A percentile compares a stretch with the other conserved stretches of the same genome.
Conservation (phyloP, 768 basidiomycete genomes). For the Lactifluus hygrophoroides region DNA sequence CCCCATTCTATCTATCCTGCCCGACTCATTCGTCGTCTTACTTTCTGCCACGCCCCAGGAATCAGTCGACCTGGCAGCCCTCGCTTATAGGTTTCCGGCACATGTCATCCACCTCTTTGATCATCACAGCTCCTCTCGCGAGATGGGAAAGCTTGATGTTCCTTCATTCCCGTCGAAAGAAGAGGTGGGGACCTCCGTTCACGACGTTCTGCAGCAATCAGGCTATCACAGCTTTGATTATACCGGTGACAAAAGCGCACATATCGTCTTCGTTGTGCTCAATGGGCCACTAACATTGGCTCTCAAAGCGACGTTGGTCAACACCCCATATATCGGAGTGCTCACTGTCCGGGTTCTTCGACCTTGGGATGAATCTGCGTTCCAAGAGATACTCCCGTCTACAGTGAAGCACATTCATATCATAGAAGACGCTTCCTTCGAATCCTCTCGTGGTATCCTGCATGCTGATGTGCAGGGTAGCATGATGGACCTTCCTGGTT, state of each 20-base stretch:
- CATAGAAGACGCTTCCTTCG: conserved; percentile 66
- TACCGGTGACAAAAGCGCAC: conserved; percentile 53
- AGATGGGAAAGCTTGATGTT: conserved; percentile 50
- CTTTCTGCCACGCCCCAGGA: conserved; percentile 83
- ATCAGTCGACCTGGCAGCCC: conserved; percentile 62
- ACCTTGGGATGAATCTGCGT: conserved; percentile 68
- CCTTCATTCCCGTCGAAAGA: conserved; percentile 31
- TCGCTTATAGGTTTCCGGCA: conserved; percentile 62
- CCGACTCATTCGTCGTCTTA: conserved; percentile 59
- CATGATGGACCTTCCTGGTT: conserved; percentile 35
- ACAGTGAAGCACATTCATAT: conserved; percentile 57
- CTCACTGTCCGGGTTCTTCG: conserved; percentile 72
- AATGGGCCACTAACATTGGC: conserved; percentile 71
- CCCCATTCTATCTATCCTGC: conserved; percentile 49
- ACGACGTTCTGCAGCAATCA: conserved; percentile 42
- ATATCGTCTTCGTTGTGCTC: conserved; percentile 57
- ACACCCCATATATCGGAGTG: conserved; percentile 46
- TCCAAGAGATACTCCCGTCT: conserved; percentile 51
- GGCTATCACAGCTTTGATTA: conserved; percentile 79
- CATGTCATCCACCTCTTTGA: conserved; percentile 91
- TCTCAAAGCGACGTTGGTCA: conserved; percentile 43
- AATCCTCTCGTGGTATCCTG: conserved; percentile 52
- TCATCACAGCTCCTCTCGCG: conserved; percentile 70
- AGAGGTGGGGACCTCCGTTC: conserved; percentile 29
- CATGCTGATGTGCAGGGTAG: conserved; percentile 65